Evolutionary conservation across 2,329 filamentous ascomycete species (phyloP).

Genomic region (Aspergillus chevalieri): DNA sequence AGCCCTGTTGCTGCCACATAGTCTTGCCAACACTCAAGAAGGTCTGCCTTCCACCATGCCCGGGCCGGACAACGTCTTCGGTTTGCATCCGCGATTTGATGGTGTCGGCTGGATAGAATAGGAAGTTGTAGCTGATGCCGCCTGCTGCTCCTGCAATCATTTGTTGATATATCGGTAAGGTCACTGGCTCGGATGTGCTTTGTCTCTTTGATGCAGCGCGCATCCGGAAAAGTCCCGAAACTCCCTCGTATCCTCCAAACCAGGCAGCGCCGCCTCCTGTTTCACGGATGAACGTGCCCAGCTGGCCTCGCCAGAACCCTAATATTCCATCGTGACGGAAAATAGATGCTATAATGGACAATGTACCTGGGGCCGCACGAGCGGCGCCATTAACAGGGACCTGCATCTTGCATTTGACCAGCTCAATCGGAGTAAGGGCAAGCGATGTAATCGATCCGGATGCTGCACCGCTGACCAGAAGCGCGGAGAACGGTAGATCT

Average conservation of each 20-base stretch:
- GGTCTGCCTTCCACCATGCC: constrained; percentile 51
- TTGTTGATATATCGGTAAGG: constrained; percentile 77
- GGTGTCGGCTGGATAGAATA: constrained; percentile 95
- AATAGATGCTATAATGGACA: constrained; percentile 68
- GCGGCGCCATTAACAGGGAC: constrained; percentile 50
- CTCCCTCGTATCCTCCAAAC: constrained; percentile 87
- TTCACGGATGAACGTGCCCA: constrained; percentile 89
- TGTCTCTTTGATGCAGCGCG: constrained; percentile 17
- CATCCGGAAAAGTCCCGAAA: constrained; percentile 63
- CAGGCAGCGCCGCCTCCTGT: constrained; percentile 89
- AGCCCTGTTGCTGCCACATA: constrained; percentile 75
- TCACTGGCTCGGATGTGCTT: constrained; percentile 31
- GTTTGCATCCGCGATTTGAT: constrained; percentile 98
- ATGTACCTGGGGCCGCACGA: constrained; percentile 52
- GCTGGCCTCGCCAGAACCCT: constrained; percentile 93
- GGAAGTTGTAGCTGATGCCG: constrained; percentile 91
- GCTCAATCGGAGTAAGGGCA: constrained; percentile 87
- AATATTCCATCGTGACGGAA: constrained; percentile 73
- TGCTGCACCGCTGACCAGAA: constrained; percentile 75
- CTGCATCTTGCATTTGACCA: constrained; percentile 98
- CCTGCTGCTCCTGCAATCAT: constrained; percentile 80
- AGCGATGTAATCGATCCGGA: constrained; percentile 85
- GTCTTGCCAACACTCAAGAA: constrained; percentile 67
- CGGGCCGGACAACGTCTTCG: constrained; percentile 50
- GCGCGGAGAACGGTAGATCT: constrained; percentile 64